Base-by-base conservation (phyloP, 306 rosid genomes). In the Cucumis cinereus region DNA sequence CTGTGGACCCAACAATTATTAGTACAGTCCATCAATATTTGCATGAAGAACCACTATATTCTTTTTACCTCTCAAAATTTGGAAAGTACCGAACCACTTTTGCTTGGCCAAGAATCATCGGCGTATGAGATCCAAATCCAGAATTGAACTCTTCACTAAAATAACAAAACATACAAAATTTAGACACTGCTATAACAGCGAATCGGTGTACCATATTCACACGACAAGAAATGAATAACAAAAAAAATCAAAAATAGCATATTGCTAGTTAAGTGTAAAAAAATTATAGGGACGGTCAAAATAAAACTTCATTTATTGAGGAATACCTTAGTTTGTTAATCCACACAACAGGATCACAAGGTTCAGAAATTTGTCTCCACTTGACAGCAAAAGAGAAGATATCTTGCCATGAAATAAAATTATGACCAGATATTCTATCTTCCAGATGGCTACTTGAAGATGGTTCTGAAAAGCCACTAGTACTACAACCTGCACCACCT, bases 401-500 rank as follows among this genome's bases (percentile, higher is more conserved):
- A 76, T 86, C 85, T 74, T 86, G 86, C 98, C 98, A 94, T 66
- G 92, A 85, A 83, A 91, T 82, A 73, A 79, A 78, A 77, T 82
- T 81, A 8, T 84, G 90, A 77, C 84, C 84, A 66, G 85, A 86
- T 77, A 91, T 79, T 87, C 88, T 91, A 58, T 89, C 90, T 81
- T 94, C 97, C 36, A 77, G 20, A 74, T 71, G 80, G 61, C 87
- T 78, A 78, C 67, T 80, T 66, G 90, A 85, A 82, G 86, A 73
- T 58, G 89, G 28, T 77, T 88, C 92, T 24, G 85, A 82, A 77
- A 81, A 79, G 83, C 87, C 85, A 85, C 97, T 94, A 0, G 96
- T 90, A 81, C 95, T 94, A 83, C 97, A 91, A 79, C 98, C 97
- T 52, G 97, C 91, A 58, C 98, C 98, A 69, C 98, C 98, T 86